Percentiles rank a stretch among this genome's conserved stretches.
These are phyloP conservation scores for Sisymbrium altissimum DNA, from an alignment of 345 rosid species.

Conservation along the genomic window DNA sequence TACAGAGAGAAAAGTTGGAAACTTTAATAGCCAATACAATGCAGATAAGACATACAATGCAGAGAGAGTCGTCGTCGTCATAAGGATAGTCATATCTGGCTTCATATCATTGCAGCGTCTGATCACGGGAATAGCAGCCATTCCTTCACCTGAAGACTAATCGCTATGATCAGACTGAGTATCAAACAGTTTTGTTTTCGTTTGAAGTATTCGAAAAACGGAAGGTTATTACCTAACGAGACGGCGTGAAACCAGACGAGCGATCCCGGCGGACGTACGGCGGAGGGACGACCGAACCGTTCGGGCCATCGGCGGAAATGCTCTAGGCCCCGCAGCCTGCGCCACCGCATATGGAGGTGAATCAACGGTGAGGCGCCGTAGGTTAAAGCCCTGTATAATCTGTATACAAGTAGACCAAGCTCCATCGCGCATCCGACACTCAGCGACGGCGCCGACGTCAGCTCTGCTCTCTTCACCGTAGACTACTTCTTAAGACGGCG, in stretches of 20 bases:
- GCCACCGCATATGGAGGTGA: constrained; percentile 70
- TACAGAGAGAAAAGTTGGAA: neutral
- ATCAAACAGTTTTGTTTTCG: neutral
- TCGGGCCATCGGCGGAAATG: constrained; percentile 78
- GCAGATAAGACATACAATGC: constrained; percentile 87
- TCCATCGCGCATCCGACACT: constrained; percentile 12
- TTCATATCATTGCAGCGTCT: constrained; percentile 45
- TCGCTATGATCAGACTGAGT: neutral
- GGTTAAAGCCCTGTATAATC: constrained; percentile 63
- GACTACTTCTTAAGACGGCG: neutral
- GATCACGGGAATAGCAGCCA: constrained; percentile 89
- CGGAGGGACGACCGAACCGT: constrained; percentile 73
- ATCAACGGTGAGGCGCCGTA: constrained; percentile 58
- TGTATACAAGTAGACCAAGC: constrained; percentile 50
- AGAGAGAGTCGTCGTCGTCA: constrained; percentile 74
- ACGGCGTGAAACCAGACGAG: constrained; percentile 96
- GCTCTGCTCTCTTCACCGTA: constrained; percentile 17
- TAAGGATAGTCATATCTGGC: constrained; percentile 59
- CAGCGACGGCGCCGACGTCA: constrained; percentile 22
- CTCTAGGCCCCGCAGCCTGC: constrained; percentile 63
- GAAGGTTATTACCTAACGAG: constrained; percentile 52
- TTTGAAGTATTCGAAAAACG: too few species aligned
- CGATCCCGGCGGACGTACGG: constrained; percentile 59
- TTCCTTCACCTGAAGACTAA: constrained; percentile 67
- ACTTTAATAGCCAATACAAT: neutral